Evolutionary conservation across 2,329 filamentous ascomycete genomes (phyloP).

Genomic region (Cercospora sp.): DNA sequence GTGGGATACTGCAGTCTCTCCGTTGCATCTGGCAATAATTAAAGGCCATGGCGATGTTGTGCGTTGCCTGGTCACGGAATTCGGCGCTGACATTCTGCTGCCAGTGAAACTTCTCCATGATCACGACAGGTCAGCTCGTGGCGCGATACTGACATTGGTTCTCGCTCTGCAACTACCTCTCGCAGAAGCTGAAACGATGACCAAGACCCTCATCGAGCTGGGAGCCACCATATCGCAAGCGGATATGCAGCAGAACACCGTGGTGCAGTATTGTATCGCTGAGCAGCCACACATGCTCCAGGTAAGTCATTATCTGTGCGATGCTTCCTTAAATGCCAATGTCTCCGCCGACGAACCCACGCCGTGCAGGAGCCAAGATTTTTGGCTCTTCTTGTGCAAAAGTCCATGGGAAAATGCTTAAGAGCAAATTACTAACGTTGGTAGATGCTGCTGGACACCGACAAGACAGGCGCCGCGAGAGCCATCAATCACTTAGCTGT

Average conservation of each 20-base stretch:
- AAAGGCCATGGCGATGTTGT: constrained; percentile 70
- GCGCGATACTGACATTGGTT: constrained; percentile 67
- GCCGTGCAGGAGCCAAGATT: not conserved
- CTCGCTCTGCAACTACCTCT: constrained; percentile 66
- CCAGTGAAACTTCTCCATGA: constrained; percentile 66
- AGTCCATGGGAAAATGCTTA: not conserved
- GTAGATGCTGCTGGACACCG: constrained; percentile 51
- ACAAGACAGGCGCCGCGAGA: constrained; percentile 61
- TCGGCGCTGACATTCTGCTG: constrained; percentile 73
- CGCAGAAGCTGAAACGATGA: constrained; percentile 66
- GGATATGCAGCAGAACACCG: constrained; percentile 64
- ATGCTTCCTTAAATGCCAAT: not conserved
- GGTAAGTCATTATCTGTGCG: not conserved
- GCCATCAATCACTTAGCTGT: constrained; percentile 67
- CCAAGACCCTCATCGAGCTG: constrained; percentile 63
- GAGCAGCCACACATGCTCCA: constrained; percentile 50
- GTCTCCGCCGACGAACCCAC: not conserved
- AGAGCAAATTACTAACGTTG: not conserved
- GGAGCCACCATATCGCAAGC: constrained; percentile 74
- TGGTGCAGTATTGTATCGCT: constrained; percentile 65
- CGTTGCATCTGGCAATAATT: constrained; percentile 76
- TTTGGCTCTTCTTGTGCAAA: not conserved
- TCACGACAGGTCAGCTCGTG: constrained; percentile 51
- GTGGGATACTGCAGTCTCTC: constrained; percentile 74
- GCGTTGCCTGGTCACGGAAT: constrained; percentile 65